phyloP scores from a whole-genome alignment of 441 rosid species.

The Pelargonium cotyledonis region DNA sequence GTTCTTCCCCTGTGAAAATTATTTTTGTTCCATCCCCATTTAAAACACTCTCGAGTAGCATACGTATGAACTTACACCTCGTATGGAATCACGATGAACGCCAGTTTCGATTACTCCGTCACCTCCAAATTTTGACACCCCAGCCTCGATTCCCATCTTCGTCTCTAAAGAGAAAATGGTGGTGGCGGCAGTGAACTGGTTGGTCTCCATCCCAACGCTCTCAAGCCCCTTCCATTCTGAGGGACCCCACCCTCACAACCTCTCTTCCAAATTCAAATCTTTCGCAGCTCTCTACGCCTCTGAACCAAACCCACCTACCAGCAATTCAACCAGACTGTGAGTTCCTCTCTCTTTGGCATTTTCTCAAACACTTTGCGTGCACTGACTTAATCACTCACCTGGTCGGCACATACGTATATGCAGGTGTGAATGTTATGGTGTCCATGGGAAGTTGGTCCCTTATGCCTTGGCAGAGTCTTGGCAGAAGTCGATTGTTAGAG shows the following conservation, averaged over 20 bases:
- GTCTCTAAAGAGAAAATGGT: conserved; percentile 14
- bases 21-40: too few species aligned
- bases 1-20: too few species aligned
- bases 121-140: too few species aligned
- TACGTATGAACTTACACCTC: too few species aligned
- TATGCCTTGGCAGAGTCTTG: conserved; percentile 48
- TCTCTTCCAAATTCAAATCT: conserved; percentile 17
- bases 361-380: conserved; percentile 23
- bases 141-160: too few species aligned
- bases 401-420: neutral
- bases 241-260: conserved; percentile 14
- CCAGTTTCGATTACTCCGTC: too few species aligned
- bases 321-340: conserved; percentile 21
- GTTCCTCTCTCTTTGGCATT: conserved; percentile 24
- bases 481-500: conserved; percentile 51
- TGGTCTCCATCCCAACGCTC: conserved; percentile 23
- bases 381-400: neutral
- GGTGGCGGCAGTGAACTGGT: conserved; percentile 20
- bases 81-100: too few species aligned
- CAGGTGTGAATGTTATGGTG: conserved; percentile 51
- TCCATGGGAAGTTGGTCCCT: conserved; percentile 41
- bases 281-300: conserved; percentile 3
- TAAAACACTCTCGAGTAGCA: too few species aligned
- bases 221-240: conserved; percentile 13
- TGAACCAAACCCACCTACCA: conserved; percentile 11